phyloP scores from a whole-genome alignment of 225 moss, liverwort and hornwort species.

The Bryum argenteum region DNA sequence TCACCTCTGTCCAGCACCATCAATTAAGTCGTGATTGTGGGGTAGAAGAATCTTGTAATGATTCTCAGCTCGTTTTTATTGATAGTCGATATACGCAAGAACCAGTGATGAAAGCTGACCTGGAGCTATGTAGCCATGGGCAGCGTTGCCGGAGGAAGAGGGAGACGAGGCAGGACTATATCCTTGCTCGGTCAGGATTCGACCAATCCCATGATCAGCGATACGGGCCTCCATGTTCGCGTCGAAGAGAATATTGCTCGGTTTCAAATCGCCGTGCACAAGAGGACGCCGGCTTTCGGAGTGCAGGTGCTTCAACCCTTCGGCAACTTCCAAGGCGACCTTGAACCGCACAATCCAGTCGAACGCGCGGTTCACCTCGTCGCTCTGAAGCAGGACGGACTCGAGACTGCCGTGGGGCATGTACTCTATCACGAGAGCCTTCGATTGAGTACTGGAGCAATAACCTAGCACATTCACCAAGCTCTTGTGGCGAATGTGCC shows the following conservation, averaged over 20 bases:
- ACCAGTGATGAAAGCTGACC: constrained; percentile 16
- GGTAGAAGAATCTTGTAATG: too few species aligned
- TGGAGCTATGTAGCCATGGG: constrained; percentile 43
- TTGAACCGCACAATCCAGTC: constrained; percentile 48
- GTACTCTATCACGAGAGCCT: constrained; percentile 51
- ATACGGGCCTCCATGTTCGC: constrained; percentile 47
- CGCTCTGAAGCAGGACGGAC: constrained; percentile 29
- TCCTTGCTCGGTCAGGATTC: constrained; percentile 44
- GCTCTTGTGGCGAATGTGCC: constrained; percentile 52
- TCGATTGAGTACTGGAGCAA: constrained; percentile 36
- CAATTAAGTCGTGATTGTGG: too few species aligned
- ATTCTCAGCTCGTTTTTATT: too few species aligned
- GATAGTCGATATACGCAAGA: background rate
- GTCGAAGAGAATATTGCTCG: constrained; percentile 52
- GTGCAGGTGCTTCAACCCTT: constrained; percentile 49
- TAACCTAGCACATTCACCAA: constrained; percentile 59
- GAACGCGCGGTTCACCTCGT: constrained; percentile 37
- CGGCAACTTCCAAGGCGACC: constrained; percentile 38
- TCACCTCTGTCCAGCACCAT: background rate
- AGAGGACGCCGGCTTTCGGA: constrained; percentile 32
- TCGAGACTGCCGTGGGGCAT: constrained; percentile 55
- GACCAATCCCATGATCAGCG: constrained; percentile 41
- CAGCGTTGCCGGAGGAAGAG: constrained; percentile 19
- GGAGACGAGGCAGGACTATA: constrained; percentile 29
- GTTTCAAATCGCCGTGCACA: constrained; percentile 57